Percentiles rank a stretch among this genome's conserved stretches.
Conservation (phyloP, 345 rosid genomes). For the Eucalyptus grandis region DNA sequence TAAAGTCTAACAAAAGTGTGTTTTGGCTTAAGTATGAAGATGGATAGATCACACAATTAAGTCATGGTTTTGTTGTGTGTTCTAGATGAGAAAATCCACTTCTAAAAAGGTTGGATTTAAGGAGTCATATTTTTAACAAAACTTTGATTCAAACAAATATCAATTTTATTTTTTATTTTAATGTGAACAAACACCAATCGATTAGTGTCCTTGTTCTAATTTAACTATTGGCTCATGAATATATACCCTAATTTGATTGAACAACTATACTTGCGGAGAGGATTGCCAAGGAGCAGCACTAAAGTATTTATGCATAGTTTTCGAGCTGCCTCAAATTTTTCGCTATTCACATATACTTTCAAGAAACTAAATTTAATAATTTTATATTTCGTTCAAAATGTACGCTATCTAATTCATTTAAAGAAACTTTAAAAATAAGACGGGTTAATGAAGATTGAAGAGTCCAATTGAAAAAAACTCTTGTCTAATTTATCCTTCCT, state of each 20-base stretch:
- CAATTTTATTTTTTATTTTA: too few species aligned
- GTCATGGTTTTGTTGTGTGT: rapidly evolving
- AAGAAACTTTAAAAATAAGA: neutral
- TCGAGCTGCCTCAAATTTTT: neutral
- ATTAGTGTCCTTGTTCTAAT: neutral
- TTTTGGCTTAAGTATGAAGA: neutral
- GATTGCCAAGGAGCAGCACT: neutral
- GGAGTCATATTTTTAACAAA: neutral
- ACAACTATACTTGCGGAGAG: rapidly evolving
- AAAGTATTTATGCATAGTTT: neutral
- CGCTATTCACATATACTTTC: neutral
- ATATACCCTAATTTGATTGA: neutral
- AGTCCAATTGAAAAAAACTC: neutral
- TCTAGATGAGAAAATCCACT: too few species aligned
- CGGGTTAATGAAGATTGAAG: neutral
- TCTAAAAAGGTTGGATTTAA: too few species aligned
- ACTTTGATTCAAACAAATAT: too few species aligned
- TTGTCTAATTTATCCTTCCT: neutral
- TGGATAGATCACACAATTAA: too few species aligned
- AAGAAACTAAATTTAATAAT: neutral
- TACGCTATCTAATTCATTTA: neutral
- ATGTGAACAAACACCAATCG: neutral
- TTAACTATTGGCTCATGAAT: neutral
- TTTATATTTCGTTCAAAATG: neutral
- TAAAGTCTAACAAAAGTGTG: neutral